phyloP scores from a whole-genome alignment of 1,284 basidiomycete species.

The Exsudoporus floridanus region DNA sequence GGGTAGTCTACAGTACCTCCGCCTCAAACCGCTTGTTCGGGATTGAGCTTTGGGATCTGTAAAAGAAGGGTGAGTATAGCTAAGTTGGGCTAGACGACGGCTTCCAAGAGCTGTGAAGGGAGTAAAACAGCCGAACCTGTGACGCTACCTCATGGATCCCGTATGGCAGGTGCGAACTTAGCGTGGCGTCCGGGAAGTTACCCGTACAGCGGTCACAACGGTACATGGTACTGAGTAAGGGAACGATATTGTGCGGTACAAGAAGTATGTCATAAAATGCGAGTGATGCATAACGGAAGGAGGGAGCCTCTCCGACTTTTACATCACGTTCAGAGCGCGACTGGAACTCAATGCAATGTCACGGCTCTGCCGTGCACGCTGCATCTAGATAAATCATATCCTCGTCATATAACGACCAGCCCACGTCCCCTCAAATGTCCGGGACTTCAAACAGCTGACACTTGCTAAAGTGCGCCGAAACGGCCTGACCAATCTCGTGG shows the following conservation, averaged over 20 bases:
- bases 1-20: constrained; percentile 18
- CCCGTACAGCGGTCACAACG: no score
- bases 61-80: constrained; percentile 43
- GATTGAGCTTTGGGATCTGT: constrained; percentile 39
- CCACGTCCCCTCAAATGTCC: constrained; percentile 6
- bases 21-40: constrained; percentile 32
- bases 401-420: not conserved
- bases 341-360: not conserved
- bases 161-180: not conserved
- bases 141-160: not conserved
- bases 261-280: no score
- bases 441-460: constrained; percentile 48
- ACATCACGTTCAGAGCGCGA: not conserved
- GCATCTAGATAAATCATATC: not conserved
- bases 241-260: no score
- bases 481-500: constrained; percentile 42
- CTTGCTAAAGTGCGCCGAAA: constrained; percentile 45
- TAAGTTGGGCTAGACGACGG: constrained; percentile 49
- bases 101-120: constrained; percentile 16
- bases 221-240: no score
- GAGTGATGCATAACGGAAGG: no score
- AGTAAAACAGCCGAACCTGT: not conserved
- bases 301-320: no score
- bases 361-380: not conserved
- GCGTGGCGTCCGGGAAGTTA: no score